Conservation (phyloP, 768 basidiomycete genomes). For the Phaeolepiota aurea region DNA sequence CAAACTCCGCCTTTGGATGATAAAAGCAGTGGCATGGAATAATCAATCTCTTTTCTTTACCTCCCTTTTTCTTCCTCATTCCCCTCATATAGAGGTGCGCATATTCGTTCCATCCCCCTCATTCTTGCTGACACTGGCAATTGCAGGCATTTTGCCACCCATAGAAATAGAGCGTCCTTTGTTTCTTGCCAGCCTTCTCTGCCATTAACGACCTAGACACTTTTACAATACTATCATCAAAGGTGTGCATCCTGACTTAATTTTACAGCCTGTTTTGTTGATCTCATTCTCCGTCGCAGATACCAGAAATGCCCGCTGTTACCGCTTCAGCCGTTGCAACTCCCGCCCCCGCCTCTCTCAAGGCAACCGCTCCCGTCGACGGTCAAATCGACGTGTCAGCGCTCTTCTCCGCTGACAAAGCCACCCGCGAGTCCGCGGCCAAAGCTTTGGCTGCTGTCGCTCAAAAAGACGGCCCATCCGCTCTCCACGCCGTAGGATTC, state of each 20-base stretch:
- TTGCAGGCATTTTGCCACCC: constrained; percentile 28
- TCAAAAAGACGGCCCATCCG: constrained; percentile 79
- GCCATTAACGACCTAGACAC: constrained; percentile 15
- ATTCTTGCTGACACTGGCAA: constrained; percentile 3
- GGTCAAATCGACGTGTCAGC: constrained; percentile 64
- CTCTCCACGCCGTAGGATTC: constrained; percentile 64
- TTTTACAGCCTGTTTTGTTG: neutral
- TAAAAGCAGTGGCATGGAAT: constrained; percentile 13
- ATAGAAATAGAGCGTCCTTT: constrained; percentile 60
- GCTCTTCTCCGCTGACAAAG: constrained; percentile 83
- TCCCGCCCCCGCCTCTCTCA: constrained; percentile 64
- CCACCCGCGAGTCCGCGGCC: constrained; percentile 65
- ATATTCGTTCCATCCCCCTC: constrained; percentile 4
- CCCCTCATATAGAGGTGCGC: constrained; percentile 33
- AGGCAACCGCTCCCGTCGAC: constrained; percentile 48
- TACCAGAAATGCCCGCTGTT: constrained; percentile 71
- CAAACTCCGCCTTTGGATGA: constrained; percentile 26
- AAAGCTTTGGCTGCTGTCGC: constrained; percentile 61
- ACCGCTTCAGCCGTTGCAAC: constrained; percentile 53
- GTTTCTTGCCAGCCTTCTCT: constrained; percentile 17
- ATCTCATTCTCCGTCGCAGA: constrained; percentile 23
- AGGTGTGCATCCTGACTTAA: neutral
- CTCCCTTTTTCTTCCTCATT: constrained; percentile 22
- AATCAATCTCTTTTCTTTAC: constrained; percentile 23
- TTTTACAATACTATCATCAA: neutral